Percentiles rank a stretch among this genome's conserved stretches.
Conservation (phyloP, 2,329 filamentous ascomycete genomes). For the Verticillium nubilum region DNA sequence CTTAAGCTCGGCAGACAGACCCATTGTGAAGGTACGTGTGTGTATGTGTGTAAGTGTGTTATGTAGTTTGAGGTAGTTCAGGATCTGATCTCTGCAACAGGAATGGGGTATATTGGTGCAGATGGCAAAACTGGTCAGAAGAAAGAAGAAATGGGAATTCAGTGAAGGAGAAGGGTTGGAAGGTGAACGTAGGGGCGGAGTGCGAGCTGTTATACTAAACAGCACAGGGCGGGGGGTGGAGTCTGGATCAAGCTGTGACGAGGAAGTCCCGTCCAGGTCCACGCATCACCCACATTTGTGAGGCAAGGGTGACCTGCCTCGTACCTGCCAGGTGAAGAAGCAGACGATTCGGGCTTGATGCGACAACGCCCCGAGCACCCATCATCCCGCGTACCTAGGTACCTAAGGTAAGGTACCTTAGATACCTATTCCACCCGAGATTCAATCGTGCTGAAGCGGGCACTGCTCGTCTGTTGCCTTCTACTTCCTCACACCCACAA, state of each 20-base stretch:
- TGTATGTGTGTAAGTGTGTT: not conserved
- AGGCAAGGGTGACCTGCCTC: not conserved
- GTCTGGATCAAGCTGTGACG: not conserved
- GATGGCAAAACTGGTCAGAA: not conserved
- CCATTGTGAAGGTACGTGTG: slow-evolving; percentile 26
- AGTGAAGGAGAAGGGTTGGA: not conserved
- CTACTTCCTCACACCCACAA: not conserved
- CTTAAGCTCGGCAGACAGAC: slow-evolving; percentile 56
- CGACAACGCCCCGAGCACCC: not conserved
- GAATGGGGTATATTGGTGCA: not conserved
- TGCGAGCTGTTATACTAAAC: not conserved
- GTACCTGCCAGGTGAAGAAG: not conserved
- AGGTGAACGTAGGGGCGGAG: not conserved
- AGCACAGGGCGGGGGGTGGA: not conserved
- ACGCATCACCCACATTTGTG: not conserved
- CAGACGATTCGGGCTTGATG: not conserved
- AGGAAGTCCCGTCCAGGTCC: not conserved
- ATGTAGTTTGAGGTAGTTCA: not conserved
- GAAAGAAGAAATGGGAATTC: not conserved
- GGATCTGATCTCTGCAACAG: not conserved
- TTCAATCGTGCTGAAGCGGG: not conserved
- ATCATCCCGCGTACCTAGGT: too few species aligned
- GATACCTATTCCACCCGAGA: not conserved
- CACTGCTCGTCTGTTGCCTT: not conserved
- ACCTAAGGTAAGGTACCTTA: too few species aligned